Evolutionary conservation across 1,284 basidiomycete species (phyloP).

Genomic region (Malassezia furfur): DNA sequence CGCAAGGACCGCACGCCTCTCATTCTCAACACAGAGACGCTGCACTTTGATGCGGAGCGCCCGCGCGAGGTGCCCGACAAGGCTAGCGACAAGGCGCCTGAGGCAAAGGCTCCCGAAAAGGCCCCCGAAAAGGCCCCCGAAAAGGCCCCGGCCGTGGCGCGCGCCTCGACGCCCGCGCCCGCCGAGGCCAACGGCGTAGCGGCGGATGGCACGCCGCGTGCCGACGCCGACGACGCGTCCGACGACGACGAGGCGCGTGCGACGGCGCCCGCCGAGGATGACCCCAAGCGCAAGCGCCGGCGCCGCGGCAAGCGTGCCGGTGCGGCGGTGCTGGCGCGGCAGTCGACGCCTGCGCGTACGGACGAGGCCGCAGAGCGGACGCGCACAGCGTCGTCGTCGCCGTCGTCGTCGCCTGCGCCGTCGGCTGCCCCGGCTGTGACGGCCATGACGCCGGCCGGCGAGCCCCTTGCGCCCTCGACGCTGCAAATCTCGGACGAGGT

Average conservation of each 20-base stretch:
- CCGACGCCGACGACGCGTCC: background rate
- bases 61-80: background rate
- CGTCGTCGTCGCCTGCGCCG: background rate
- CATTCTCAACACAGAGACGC: background rate
- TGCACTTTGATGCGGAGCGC: background rate
- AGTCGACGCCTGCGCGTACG: background rate
- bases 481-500: slow-evolving; percentile 38
- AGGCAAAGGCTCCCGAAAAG: background rate
- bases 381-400: background rate
- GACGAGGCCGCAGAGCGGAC: background rate
- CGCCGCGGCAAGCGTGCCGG: slow-evolving; percentile 41
- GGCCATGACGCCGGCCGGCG: background rate
- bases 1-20: slow-evolving; percentile 1
- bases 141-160: background rate
- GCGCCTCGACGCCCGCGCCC: background rate
- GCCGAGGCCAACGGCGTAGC: background rate
- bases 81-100: background rate
- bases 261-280: background rate
- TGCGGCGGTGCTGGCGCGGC: slow-evolving; percentile 41
- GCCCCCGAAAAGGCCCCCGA: background rate
- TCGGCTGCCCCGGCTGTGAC: background rate
- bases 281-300: slow-evolving; percentile 19
- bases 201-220: background rate
- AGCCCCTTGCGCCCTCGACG: slow-evolving; percentile 4
- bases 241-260: background rate